Base-by-base conservation (phyloP, 2,329 filamentous ascomycete genomes). In the Scytalidium sp. region DNA sequence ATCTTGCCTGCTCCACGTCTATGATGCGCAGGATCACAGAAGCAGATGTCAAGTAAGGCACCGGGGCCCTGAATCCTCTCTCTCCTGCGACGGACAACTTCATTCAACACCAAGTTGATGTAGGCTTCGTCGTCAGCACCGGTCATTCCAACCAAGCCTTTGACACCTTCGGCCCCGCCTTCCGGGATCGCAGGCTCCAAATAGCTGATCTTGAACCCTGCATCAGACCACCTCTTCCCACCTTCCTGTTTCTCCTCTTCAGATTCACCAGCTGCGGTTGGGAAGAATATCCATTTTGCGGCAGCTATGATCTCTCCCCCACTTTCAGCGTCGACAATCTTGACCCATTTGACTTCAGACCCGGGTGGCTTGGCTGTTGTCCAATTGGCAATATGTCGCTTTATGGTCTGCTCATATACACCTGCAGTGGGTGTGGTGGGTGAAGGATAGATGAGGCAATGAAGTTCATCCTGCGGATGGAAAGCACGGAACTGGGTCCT, bases 1-100 rank as follows among this genome's bases (percentile, higher is more conserved):
- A 59, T 42, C 13, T 50, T 51, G 11, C 56, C 58, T 1, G 57
- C 59, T 2, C 64, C 64, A 10, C 46, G 51, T 4, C 58, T 48
- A 19, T 64, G 62, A 47, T 62, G 59, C 22, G 52, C 50, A 1
- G 63, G 64, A 43, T 60, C 49, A 20, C 55, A 59, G 43, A 61
- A 62, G 15, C 55, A 58, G 13, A 61, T 51, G 29, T 60, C 55
- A 13, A 66, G 46, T 43, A 61, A 54, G 57, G 46, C 45, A 23
- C 22, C 43, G 32, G 50, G 41, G 8, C 52, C 52, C 2, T 41
- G 17, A 9, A 50, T 43, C 25, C 47, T 47, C n/a, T 49, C 47
- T n/a, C 49, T 47, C 21, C 54, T 46, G 6, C 48, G 43, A 20
- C 19, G 13, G 25, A 41, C 45, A 17, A 51, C 46, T 19, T 49